Evolutionary conservation across 2,329 filamentous ascomycete species (phyloP), one percentile per base, ranked within the genome.

Genomic region (Aureobasidium namibiae): DNA sequence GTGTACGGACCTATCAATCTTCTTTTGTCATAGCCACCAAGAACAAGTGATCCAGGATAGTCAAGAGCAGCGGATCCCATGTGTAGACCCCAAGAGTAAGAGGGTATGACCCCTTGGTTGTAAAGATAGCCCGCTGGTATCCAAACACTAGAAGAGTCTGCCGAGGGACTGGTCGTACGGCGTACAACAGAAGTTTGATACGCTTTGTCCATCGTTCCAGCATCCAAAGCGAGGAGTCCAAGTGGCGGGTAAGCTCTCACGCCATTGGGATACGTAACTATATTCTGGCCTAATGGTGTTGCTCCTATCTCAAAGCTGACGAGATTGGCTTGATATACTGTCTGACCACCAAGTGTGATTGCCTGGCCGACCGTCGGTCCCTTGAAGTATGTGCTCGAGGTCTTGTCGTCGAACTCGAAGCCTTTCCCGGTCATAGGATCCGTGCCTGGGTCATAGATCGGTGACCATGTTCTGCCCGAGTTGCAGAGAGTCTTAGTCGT

Each of bases 1-100:
- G 63, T 69, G 2, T 67, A 63, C 0, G 65, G 60, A 0, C 67
- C 72, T 7, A 73, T 59, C 0, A 69, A 64, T 1, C 72, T 62
- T 31, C 63, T 67, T 59, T 67, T 65, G 50, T 73, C 70, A 59
- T 73, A 74, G 1, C 71, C 71, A 2, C 72, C 73, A 18, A 71
- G 64, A 0, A 67, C 56, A 2, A 73, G 61, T 1, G 68, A 72
- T 0, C 69, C 71, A 1, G 57, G 53, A 29, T 69, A 66, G 3
- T 61, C 50, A 16, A 69, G 64, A 1, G 65, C 50, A 0, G 62
- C 70, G n/a, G 70, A 72, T 3, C 71, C 72, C 21, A 72, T 61
- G 34, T 73, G 72, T 36, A 73, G 60, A 4, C 65, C 65, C 41
- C 67, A 72, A 1, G 67, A 69, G n/a, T 62, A 65, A 0, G 67